These are phyloP conservation scores for Saccharomyces kudriavzevii DNA, from an alignment of 805 yeast genomes.

Conservation along the genomic window DNA sequence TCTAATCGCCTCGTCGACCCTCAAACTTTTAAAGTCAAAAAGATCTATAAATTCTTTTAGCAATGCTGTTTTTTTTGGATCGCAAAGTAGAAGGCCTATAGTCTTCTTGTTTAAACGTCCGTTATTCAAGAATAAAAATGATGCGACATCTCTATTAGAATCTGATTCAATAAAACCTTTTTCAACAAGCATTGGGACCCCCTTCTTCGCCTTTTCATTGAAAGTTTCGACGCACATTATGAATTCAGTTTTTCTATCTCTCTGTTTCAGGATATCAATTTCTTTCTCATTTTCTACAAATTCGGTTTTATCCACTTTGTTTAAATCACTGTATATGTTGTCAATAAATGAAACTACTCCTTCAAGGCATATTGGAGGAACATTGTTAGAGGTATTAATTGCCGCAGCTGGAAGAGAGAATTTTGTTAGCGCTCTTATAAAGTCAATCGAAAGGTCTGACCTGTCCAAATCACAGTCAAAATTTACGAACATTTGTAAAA, in stretches of 20 bases:
- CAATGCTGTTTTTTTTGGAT: conserved; percentile 53
- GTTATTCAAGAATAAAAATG: conserved; percentile 65
- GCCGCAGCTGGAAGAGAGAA: conserved; percentile 83
- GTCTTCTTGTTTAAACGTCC: conserved; percentile 76
- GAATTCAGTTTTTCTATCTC: conserved; percentile 56
- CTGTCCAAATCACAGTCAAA: conserved; percentile 88
- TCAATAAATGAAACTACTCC: conserved; percentile 66
- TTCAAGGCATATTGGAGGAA: conserved; percentile 88
- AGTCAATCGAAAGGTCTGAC: conserved; percentile 61
- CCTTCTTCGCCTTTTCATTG: conserved; percentile 69
- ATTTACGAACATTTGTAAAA: conserved; percentile 63
- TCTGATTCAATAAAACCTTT: conserved; percentile 50
- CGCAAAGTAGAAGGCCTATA: conserved; percentile 77
- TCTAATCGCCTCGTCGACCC: conserved; percentile 89
- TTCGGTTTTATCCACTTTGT: conserved; percentile 13
- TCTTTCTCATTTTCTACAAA: conserved; percentile 17
- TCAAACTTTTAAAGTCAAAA: conserved; percentile 63
- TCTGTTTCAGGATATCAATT: conserved; percentile 18
- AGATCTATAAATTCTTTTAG: conserved; percentile 55
- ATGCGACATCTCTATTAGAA: conserved; percentile 54
- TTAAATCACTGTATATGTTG: conserved; percentile 43
- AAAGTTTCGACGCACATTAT: conserved; percentile 64
- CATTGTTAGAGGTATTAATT: conserved; percentile 62
- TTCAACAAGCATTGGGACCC: conserved; percentile 53
- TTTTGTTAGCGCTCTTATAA: conserved; percentile 63